phyloP scores from a whole-genome alignment of 2,329 filamentous ascomycete genomes.

The Penicillium sp. region DNA sequence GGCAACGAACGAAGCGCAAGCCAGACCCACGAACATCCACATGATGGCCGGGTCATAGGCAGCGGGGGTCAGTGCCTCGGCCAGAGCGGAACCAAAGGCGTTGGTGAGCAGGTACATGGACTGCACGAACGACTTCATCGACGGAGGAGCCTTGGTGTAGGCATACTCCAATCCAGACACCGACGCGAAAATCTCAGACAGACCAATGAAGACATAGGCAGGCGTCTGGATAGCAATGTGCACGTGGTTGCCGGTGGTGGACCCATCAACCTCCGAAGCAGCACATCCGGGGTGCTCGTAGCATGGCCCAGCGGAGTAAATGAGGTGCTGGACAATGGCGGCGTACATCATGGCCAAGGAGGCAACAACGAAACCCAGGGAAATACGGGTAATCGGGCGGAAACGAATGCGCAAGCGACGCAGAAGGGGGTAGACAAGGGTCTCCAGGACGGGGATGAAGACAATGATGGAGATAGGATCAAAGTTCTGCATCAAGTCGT shows the following conservation, averaged over 20 bases:
- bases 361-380: constrained; percentile 59
- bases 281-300: constrained; percentile 36
- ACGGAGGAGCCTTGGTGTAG: constrained; percentile 62
- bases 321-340: constrained; percentile 48
- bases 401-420: constrained; percentile 57
- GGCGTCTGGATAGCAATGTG: constrained; percentile 41
- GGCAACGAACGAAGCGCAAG: constrained; percentile 40
- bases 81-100: constrained; percentile 51
- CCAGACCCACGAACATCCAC: constrained; percentile 57
- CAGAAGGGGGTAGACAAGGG: constrained; percentile 61
- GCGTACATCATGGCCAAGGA: constrained; percentile 55
- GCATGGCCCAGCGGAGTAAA: constrained; percentile 48
- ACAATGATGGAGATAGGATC: constrained; percentile 68
- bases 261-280: constrained; percentile 27
- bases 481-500: constrained; percentile 68
- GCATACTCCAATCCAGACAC: constrained; percentile 65
- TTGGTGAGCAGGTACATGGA: constrained; percentile 52
- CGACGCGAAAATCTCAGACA: constrained; percentile 53
- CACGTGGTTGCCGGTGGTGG: constrained; percentile 31
- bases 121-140: constrained; percentile 57
- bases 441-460: constrained; percentile 63
- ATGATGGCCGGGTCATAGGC: constrained; percentile 57
- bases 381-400: constrained; percentile 68
- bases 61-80: constrained; percentile 52
- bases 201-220: constrained; percentile 39